A percentile compares a stretch with the other conserved stretches of the same genome.
phyloP scores from a whole-genome alignment of 257 asterid species.

The Solanum gracilifrons region DNA sequence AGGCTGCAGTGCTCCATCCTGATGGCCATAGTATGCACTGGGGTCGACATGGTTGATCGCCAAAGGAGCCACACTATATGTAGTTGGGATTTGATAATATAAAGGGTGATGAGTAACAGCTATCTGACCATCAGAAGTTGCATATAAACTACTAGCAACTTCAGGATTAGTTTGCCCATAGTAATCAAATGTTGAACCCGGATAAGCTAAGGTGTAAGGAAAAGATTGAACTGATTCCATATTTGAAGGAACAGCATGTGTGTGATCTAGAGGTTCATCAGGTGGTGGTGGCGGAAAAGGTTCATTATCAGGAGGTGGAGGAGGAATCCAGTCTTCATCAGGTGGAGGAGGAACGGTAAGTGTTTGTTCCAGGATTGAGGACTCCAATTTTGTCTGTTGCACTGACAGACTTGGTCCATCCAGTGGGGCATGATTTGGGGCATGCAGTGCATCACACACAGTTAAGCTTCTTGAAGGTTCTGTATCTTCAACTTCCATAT shows the following conservation, averaged over 20 bases:
- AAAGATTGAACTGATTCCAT: constrained; percentile 36
- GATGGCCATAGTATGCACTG: constrained; percentile 49
- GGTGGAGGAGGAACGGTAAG: constrained; percentile 31
- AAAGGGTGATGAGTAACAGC: constrained; percentile 45
- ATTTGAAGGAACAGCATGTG: constrained; percentile 37
- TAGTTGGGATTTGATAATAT: constrained; percentile 47
- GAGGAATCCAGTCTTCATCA: constrained; percentile 68
- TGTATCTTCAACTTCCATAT: constrained; percentile 93
- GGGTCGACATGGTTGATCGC: constrained; percentile 41
- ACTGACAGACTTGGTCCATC: constrained; percentile 14
- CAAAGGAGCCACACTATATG: constrained; percentile 41
- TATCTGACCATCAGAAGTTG: constrained; percentile 42
- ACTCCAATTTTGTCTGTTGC: constrained; percentile 15
- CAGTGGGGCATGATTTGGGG: constrained; percentile 19
- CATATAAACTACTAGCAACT: constrained; percentile 29
- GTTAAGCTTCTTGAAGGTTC: constrained; percentile 24
- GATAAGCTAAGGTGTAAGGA: constrained; percentile 45
- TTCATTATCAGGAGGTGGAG: constrained; percentile 83
- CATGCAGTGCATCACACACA: constrained; percentile 18
- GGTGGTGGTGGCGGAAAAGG: constrained; percentile 96
- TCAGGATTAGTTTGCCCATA: constrained; percentile 47
- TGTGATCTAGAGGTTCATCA: constrained; percentile 60
- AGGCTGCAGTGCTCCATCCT: constrained; percentile 33
- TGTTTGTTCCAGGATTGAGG: constrained; percentile 11
- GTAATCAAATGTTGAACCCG: constrained; percentile 40